A percentile compares a stretch with the other conserved stretches of the same genome.
These are phyloP conservation scores for Pyricularia grisea DNA, from an alignment of 2,329 filamentous ascomycete species.

Conservation along the genomic window DNA sequence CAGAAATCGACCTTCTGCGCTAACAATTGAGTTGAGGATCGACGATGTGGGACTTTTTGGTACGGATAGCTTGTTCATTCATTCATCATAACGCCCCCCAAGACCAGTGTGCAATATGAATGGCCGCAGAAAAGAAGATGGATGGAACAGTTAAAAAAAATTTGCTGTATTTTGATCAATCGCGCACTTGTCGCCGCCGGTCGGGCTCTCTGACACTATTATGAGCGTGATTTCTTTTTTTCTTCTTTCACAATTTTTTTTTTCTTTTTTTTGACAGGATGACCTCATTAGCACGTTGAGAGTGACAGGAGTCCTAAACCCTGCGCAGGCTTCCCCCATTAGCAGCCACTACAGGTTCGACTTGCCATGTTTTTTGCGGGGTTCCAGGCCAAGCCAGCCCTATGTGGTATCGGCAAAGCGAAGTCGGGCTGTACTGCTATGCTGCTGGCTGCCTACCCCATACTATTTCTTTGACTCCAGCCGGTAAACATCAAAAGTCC, in stretches of 20 bases:
- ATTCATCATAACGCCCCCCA: neutral
- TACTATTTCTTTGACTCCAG: too few species aligned
- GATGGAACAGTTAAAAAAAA: neutral
- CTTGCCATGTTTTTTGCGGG: neutral
- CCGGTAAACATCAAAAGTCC: too few species aligned
- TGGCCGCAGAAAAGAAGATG: too few species aligned
- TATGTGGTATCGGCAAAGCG: neutral
- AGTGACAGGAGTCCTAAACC: neutral
- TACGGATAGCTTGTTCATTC: too few species aligned
- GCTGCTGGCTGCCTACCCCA: neutral
- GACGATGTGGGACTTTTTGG: neutral
- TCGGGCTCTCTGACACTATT: too few species aligned
- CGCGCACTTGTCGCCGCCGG: too few species aligned
- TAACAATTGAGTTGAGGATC: neutral
- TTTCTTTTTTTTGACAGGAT: too few species aligned
- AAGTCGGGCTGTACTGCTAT: neutral
- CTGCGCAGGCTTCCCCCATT: neutral
- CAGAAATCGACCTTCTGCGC: neutral
- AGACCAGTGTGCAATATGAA: neutral
- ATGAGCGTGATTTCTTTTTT: too few species aligned
- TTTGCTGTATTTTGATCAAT: too few species aligned
- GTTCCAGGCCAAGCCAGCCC: neutral
- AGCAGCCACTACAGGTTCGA: neutral
- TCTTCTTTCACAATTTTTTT: too few species aligned
- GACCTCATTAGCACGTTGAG: too few species aligned